These are phyloP conservation scores for Arthroderma sp. DNA, from an alignment of 2,329 filamentous ascomycete genomes.

Conservation along the genomic window DNA sequence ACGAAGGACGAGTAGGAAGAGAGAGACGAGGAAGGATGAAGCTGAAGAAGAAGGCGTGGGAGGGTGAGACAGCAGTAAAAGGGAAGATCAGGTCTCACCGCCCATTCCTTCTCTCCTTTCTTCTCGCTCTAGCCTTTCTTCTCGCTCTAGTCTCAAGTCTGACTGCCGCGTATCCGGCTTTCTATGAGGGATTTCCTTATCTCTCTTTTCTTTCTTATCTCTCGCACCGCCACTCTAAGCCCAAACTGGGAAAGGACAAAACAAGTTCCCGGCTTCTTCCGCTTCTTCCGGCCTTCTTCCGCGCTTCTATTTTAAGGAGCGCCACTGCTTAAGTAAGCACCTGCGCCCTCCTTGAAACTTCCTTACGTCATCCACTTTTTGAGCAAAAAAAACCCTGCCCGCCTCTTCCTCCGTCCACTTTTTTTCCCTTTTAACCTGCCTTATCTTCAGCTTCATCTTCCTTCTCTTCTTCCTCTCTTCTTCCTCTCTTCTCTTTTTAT, in stretches of 20 bases:
- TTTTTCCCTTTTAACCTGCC: neutral
- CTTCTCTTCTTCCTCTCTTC: neutral
- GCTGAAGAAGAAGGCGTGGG: neutral
- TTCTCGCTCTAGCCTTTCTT: neutral
- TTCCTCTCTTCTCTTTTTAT: neutral
- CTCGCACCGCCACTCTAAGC: slow-evolving; percentile 2
- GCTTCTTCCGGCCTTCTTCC: neutral
- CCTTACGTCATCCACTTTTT: slow-evolving; percentile 1
- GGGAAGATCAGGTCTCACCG: slow-evolving; percentile 7
- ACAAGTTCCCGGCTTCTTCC: no score
- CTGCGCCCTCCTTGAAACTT: neutral
- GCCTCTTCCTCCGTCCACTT: neutral
- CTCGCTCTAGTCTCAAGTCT: neutral
- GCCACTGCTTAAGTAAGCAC: neutral
- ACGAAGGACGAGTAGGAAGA: slow-evolving; percentile 11
- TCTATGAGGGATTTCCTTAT: slow-evolving; percentile 1
- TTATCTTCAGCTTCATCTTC: neutral
- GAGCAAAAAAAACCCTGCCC: neutral
- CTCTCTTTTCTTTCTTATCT: neutral
- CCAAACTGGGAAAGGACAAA: no score
- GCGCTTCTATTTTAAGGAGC: neutral
- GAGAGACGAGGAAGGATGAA: neutral
- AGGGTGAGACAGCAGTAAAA: no score
- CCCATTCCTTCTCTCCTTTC: slow-evolving; percentile 1
- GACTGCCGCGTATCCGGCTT: neutral